phyloP scores from a whole-genome alignment of 306 rosid species.

The Acmispon strigosus region DNA sequence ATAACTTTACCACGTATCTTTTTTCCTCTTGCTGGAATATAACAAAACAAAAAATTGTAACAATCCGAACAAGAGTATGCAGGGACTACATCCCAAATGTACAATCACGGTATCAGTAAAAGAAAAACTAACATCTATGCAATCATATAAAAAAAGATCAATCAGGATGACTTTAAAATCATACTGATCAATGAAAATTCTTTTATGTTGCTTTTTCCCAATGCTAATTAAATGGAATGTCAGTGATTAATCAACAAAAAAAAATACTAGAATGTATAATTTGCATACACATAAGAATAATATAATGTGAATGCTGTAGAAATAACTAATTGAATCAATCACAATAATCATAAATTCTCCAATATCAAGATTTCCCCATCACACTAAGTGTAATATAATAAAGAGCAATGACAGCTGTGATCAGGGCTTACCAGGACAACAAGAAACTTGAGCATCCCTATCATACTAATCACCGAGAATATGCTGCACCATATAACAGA shows the following conservation, averaged over 20 bases:
- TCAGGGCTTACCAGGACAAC: constrained; percentile 61
- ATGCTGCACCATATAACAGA: constrained; percentile 86
- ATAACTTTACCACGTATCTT: not conserved
- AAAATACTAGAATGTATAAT: not conserved
- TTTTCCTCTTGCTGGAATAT: not conserved
- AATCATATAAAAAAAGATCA: not conserved
- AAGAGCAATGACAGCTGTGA: constrained; percentile 16
- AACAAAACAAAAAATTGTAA: constrained; percentile 2
- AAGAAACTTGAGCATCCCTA: constrained; percentile 78
- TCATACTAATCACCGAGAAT: constrained; percentile 75
- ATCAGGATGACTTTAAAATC: not conserved
- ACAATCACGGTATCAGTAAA: not conserved
- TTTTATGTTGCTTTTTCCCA: not conserved
- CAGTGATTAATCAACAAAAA: not conserved
- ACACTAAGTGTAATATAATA: not conserved
- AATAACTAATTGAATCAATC: not conserved
- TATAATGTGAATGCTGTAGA: not conserved
- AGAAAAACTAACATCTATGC: not conserved
- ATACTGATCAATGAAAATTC: not conserved
- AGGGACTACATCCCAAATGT: not conserved
- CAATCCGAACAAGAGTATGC: not conserved
- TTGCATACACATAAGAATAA: not conserved
- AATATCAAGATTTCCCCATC: not conserved
- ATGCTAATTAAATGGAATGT: not conserved
- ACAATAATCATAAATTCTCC: not conserved